Conservation (phyloP, 495 filamentous ascomycete genomes). For the Melanomma pulvis-pyrius region DNA sequence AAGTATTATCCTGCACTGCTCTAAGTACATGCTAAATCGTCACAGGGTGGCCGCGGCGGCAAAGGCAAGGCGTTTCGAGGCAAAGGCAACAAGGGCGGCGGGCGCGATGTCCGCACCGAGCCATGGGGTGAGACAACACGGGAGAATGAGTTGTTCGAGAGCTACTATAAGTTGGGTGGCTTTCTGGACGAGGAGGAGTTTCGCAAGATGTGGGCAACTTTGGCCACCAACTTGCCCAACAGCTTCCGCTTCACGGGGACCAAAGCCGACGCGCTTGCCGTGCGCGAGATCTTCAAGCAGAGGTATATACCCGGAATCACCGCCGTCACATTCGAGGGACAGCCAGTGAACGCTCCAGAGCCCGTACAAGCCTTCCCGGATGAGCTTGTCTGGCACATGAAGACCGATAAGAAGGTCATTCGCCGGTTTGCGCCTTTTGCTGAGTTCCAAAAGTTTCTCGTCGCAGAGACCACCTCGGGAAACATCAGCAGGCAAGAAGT, state of each 20-base stretch:
- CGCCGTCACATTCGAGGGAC: conserved; percentile 75
- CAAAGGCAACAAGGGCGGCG: not conserved
- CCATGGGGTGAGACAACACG: conserved; percentile 58
- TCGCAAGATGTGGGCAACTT: conserved; percentile 75
- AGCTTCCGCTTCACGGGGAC: conserved; percentile 85
- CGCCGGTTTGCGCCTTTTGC: conserved; percentile 89
- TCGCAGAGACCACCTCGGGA: conserved; percentile 93
- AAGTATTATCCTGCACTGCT: not conserved
- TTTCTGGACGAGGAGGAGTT: conserved; percentile 73
- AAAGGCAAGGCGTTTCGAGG: conserved; percentile 13
- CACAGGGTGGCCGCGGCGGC: conserved; percentile 31
- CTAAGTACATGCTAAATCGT: not conserved
- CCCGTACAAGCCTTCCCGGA: conserved; percentile 91
- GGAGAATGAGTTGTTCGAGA: conserved; percentile 75
- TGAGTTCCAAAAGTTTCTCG: conserved; percentile 96
- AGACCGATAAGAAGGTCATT: conserved; percentile 89
- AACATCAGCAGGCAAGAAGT: conserved; percentile 97
- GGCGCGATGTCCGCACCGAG: conserved; percentile 12
- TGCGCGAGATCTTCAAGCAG: conserved; percentile 81
- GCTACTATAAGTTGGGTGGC: conserved; percentile 77
- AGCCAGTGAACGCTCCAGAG: conserved; percentile 75
- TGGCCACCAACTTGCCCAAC: conserved; percentile 84
- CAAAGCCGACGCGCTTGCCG: conserved; percentile 64
- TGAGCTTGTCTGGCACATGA: conserved; percentile 92
- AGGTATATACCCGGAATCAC: conserved; percentile 87